Base-by-base conservation (phyloP, 2,329 filamentous ascomycete species). In the Diaporthe sp. region DNA sequence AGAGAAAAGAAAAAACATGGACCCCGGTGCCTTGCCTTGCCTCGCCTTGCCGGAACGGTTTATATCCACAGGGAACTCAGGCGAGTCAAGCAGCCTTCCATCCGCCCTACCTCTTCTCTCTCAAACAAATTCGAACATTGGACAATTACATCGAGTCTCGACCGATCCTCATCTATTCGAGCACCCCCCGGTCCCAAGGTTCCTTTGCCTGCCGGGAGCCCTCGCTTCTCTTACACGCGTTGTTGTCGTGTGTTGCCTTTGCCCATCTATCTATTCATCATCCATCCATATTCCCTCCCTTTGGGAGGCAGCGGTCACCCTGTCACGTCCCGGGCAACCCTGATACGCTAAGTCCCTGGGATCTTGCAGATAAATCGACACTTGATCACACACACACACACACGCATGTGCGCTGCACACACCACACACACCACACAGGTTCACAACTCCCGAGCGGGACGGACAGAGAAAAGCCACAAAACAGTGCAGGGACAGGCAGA, bases 61-160 rank as follows among this genome's bases (percentile, higher is more conserved):
- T 71, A 61, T 51, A 51, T 61, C 44, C 42, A 58, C 66, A 70
- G n/a, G 66, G 66, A 70, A n/a, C n/a, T 25, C 37, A 39, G 35
- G 12, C 56, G 69, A 51, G 69, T 71, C 69, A 71, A 61, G 69
- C 35, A 61, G 42, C 51, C 55, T 37, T 71, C 69, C 69, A 61
- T 39, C 42, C 39, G 53, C 69, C 55, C 69, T 47, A 58, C 55
- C 39, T 56, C 27, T 17, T 39, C 35, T 50, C 51, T 56, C 51
- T 37, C 15, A 25, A 47, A 47, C 51, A 32, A 19, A 50, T 32
- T 55, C 27, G 27, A 55, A 27, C 8, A 32, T 47, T 44, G 37
- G 42, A 35, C 42, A 50, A n/a, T 50, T 15, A 35, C 42, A 65
- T 44, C 42, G 42, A 44, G 42, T 44, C 10, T 32, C 61, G 44